Percentiles rank a stretch among this genome's conserved stretches.
These are phyloP conservation scores for Pythium brassicae DNA, from an alignment of 352 stramenopile genomes.

Conservation along the genomic window DNA sequence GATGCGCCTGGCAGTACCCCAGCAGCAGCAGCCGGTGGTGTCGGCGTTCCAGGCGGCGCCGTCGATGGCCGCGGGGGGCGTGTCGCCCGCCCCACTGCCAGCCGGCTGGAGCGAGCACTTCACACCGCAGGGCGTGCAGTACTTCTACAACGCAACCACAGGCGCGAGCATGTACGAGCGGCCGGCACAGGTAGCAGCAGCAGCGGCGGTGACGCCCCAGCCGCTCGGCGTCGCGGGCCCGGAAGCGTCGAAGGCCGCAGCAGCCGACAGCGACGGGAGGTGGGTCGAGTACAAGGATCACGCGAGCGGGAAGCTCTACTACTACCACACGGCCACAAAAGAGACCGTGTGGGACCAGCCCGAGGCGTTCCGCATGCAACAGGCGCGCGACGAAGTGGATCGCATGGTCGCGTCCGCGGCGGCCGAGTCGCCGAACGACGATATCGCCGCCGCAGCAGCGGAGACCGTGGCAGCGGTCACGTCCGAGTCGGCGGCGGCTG, in stretches of 20 bases:
- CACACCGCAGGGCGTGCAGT: conserved; percentile 45
- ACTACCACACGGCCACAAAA: conserved; percentile 75
- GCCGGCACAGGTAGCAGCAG: conserved; percentile 12
- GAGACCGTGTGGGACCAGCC: conserved; percentile 80
- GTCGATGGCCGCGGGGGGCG: no score
- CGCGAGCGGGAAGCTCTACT: conserved; percentile 63
- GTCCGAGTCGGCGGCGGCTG: background rate
- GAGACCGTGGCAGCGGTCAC: background rate
- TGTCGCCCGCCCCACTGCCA: conserved; percentile 27
- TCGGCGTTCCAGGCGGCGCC: background rate
- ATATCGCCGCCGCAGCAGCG: background rate
- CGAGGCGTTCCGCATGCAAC: conserved; percentile 70
- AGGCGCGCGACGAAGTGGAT: conserved; percentile 63
- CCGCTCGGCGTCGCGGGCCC: no score
- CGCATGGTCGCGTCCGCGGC: conserved; percentile 21
- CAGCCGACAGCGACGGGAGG: conserved; percentile 11
- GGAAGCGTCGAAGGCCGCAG: background rate
- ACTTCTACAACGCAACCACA: conserved; percentile 58
- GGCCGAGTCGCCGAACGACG: background rate
- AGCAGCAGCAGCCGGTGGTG: background rate
- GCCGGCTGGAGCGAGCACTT: conserved; percentile 58
- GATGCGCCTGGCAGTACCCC: background rate
- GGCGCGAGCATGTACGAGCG: conserved; percentile 63
- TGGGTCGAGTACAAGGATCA: conserved; percentile 84
- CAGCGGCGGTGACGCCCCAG: background rate